Evolutionary conservation across 148 eudicot genomes (phyloP), one percentile per base, ranked within the genome.

Genomic region (Chenopodium formosanum): DNA sequence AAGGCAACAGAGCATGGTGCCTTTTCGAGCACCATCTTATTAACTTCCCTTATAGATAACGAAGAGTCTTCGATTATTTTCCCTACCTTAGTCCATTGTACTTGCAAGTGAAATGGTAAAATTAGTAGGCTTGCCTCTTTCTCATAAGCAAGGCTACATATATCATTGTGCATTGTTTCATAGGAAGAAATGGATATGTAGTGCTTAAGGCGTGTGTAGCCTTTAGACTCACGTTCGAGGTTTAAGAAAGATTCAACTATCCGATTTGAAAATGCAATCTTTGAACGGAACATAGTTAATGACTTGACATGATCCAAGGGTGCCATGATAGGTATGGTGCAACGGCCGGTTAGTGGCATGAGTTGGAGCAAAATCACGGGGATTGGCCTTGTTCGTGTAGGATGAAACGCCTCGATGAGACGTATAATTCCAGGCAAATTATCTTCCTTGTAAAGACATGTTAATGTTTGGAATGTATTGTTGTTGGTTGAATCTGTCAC

Each of bases 1-100:
- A 89, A 60, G 3, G 87, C 91, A 7, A 91, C 86, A 12, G 91
- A 85, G 46, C 94, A 91, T 2, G 94, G 90, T 0, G 90, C 81
- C 0, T 82, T 86, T 72, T 86, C 75, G 17, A 91, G 87, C n/a
- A 90, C 85, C 70, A 11, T 79, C 2, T 79, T 78, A 77, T 90
- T 90, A 0, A 88, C 78, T 12, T 78, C 74, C 72, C 88, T 73
- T 7, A 81, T 78, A 0, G 77, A 40, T 23, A 22, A 1, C 3
- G 78, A 60, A 13, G 76, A 25, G 3, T 62, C 56, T 44, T 23
- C 77, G 9, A 77, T 66, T 7, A 16, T n/a, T 1, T 27, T 52
- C 23, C 31, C 67, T 1, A 52, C 62, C n/a, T 40, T 44, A 7
- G 31, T 40, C 34, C 80, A 60, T 58, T 58, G 23, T 14, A 22